phyloP scores from a whole-genome alignment of 139 green algal genomes.

The Chlorella sp. region DNA sequence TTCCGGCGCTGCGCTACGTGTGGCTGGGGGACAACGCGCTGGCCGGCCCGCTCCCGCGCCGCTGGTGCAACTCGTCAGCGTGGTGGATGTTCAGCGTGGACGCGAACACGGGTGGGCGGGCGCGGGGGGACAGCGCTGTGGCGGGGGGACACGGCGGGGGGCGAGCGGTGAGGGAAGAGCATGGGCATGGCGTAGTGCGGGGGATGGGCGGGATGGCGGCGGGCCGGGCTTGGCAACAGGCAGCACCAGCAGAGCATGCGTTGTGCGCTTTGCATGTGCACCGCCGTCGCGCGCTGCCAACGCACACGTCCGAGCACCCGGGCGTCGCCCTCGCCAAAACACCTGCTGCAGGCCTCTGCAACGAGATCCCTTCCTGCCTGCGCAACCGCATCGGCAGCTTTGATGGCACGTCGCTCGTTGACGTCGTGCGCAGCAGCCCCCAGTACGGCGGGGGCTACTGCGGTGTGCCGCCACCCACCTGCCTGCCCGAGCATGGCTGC shows the following conservation, averaged over 20 bases:
- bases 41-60: slow-evolving; percentile 18
- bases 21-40: slow-evolving; percentile 32
- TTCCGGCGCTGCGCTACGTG: not conserved
- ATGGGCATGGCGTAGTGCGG: too few relatives aligned
- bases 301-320: too few relatives aligned
- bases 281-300: too few relatives aligned
- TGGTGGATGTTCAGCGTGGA: slow-evolving; percentile 41
- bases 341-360: slow-evolving; percentile 37
- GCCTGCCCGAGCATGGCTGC: slow-evolving; percentile 20
- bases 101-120: slow-evolving; percentile 28
- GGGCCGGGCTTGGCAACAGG: too few relatives aligned
- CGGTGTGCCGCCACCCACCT: slow-evolving; percentile 19
- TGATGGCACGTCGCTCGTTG: slow-evolving; percentile 41
- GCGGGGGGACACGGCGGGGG: too few relatives aligned
- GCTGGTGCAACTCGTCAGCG: slow-evolving; percentile 27
- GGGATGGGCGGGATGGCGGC: too few relatives aligned
- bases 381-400: slow-evolving; percentile 21
- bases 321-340: too few relatives aligned
- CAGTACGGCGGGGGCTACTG: slow-evolving; percentile 44
- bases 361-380: slow-evolving; percentile 43
- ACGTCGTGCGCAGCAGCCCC: slow-evolving; percentile 24
- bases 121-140: too few relatives aligned
- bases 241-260: too few relatives aligned
- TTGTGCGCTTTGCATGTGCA: too few relatives aligned
- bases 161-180: too few relatives aligned